Evolutionary conservation across 2,329 filamentous ascomycete genomes (phyloP), one percentile per base, ranked within the genome.

Genomic region (Beauveria sp.): DNA sequence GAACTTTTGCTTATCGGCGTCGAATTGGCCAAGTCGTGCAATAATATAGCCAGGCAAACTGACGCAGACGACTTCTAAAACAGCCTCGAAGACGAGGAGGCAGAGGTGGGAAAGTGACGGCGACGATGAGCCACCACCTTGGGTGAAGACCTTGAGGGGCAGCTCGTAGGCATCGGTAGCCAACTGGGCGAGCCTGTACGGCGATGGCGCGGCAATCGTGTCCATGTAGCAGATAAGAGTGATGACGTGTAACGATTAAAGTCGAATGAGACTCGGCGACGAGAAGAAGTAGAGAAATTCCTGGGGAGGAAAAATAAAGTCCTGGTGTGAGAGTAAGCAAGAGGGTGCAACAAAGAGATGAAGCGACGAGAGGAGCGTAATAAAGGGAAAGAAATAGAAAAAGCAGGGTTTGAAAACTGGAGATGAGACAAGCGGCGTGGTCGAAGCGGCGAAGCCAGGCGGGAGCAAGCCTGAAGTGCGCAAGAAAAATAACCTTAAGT

Each of bases 1-100:
- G 71, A 99, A 96, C 76, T 97, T 98, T 75, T 99, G 95, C 73
- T 93, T 90, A 57, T 96, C 92, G 65, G 91, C 91, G 75, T 96
- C 91, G 75, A 99, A 98, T 77, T 96, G 90, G 72, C 95, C 95
- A 69, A 91, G 82, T 45, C 89, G 82, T 14, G 95, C 95, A 60
- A 97, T 87, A 65, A 99, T 88, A 76, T 97, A 99, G 31, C 95
- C 95, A 0, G 95, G 95, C 67, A 97, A 77, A 74, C 90, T 93
- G 73, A 99, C 93, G 72, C 93, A 98, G 55, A 99, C 89, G 26
- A 98, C 93, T 72, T 97, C 92, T 70, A 97, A 81, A 31, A 97
- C 93, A 12, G 95, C 95, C 76, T 96, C 93, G 70, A 96, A 96
- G 67, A 98, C 93, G 63, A 96, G 86, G 28, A 96, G 80, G 45